These are phyloP conservation scores for Vaucheria bursata DNA, from an alignment of 352 stramenopile species.

Conservation along the genomic window DNA sequence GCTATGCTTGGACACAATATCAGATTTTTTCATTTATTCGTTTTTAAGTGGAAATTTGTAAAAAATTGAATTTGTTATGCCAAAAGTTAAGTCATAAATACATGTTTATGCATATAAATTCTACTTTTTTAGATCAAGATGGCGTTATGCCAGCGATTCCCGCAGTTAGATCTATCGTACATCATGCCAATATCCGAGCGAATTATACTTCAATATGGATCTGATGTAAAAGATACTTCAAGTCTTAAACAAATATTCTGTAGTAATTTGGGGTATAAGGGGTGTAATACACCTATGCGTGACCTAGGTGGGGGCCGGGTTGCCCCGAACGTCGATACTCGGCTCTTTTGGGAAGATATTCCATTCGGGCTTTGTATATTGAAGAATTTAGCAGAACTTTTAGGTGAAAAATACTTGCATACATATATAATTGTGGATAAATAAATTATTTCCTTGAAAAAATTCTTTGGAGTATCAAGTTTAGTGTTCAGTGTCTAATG, in stretches of 20 bases:
- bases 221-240: conserved; percentile 71
- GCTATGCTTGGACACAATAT: too few relatives aligned
- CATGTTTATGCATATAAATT: too few relatives aligned
- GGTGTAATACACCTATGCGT: conserved; percentile 71
- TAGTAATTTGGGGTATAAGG: conserved; percentile 76
- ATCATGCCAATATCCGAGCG: conserved; percentile 72
- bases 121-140: conserved; percentile 57
- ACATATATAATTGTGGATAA: background rate
- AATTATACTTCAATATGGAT: conserved; percentile 79
- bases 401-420: conserved; percentile 34
- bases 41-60: too few relatives aligned
- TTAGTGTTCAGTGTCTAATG: too few relatives aligned
- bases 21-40: too few relatives aligned
- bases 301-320: conserved; percentile 54
- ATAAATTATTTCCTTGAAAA: too few relatives aligned
- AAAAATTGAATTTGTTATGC: too few relatives aligned
- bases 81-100: too few relatives aligned
- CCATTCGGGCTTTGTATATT: conserved; percentile 80
- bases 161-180: conserved; percentile 74
- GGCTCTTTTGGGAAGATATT: conserved; percentile 81
- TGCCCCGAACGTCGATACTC: conserved; percentile 67
- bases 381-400: conserved; percentile 82
- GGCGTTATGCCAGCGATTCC: conserved; percentile 72
- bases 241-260: conserved; percentile 77
- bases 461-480: too few relatives aligned